Conservation (phyloP, 495 filamentous ascomycete genomes). For the Bryoglossum gracile region DNA sequence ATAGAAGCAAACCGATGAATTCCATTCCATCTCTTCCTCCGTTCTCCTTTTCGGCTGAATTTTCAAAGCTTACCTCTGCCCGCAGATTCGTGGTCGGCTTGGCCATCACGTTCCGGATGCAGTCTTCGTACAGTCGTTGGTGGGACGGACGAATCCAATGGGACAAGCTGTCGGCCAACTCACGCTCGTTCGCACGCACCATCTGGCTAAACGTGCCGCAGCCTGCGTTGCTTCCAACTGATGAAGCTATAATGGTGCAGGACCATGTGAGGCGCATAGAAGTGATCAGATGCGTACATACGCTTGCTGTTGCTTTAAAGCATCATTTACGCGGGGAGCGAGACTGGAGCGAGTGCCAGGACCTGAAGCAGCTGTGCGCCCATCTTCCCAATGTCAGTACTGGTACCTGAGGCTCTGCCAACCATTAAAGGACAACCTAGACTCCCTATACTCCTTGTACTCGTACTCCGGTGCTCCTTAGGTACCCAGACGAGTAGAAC, state of each 20-base stretch:
- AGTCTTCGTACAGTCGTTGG: conserved; percentile 77
- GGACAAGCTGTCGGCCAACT: conserved; percentile 63
- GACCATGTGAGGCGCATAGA: background rate
- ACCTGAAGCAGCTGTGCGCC: conserved; percentile 44
- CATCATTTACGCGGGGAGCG: conserved; percentile 83
- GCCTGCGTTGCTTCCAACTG: too few species aligned
- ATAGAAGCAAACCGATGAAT: too few species aligned
- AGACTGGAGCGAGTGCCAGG: conserved; percentile 1
- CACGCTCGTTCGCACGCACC: conserved; percentile 65
- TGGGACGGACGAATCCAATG: conserved; percentile 71
- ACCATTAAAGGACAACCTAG: too few species aligned
- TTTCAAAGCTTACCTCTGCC: too few species aligned
- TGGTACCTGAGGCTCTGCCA: too few species aligned
- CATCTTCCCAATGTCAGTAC: conserved; percentile 60
- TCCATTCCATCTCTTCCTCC: too few species aligned
- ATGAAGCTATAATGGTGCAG: background rate
- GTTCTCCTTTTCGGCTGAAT: too few species aligned
- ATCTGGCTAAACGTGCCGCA: conserved; percentile 77
- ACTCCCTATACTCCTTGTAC: too few species aligned
- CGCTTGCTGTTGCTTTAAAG: conserved; percentile 61
- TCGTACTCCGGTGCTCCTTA: too few species aligned
- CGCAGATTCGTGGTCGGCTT: conserved; percentile 87
- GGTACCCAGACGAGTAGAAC: conserved; percentile 37
- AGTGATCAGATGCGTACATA: background rate
- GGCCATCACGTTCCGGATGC: conserved; percentile 73